Evolutionary conservation across 192 early-diverging fungal genomes (phyloP), one percentile per base, ranked within the genome.

Genomic region (Nowakowskiella sp.): DNA sequence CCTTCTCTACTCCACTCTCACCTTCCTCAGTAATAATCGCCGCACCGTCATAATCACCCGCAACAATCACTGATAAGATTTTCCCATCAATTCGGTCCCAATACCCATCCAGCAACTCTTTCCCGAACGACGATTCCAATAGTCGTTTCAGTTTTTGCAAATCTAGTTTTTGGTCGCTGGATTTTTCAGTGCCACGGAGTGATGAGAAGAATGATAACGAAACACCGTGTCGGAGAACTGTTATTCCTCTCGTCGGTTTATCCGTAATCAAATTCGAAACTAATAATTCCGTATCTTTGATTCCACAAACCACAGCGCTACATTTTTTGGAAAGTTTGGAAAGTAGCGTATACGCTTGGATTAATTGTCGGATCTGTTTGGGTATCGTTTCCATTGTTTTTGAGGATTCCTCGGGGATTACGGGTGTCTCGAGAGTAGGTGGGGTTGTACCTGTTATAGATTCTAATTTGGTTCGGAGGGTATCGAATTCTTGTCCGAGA

Each of bases 21-120:
- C 54, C 52, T 58, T 93, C 91, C 22, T 70, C 52, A 0, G 92
- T 94, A 27, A 92, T 81, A 10, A 94, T 74, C 0, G 84, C 86
- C 0, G 90, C 92, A 22, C 94, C 94, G 60, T 90, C 77, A 65
- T 97, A 97, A 52, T 91, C 88, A 4, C 91, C 94, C 0, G 88
- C 87, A 27, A 97, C 60, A 31, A 91, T 92, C 21, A 85, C 71
- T 3, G 69, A 60, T 31, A 73, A 70, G 10, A 85, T 62, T 25
- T 63, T 71, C 1, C 64, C 53, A 16, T 63, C 30, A 26, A 86
- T 51, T 27, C 87, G 74, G 5, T 61, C 47, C 52, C 82, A 83
- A 64, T 79, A 95, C n/a, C 44, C 56, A 0, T 59, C 57, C 6
- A 45, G 39, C 1, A 95, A 64, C 2, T 66, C 65, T 25, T 78